Evolutionary conservation across 345 rosid species (phyloP), one percentile per base, ranked within the genome.

Genomic region (Brassica incana): DNA sequence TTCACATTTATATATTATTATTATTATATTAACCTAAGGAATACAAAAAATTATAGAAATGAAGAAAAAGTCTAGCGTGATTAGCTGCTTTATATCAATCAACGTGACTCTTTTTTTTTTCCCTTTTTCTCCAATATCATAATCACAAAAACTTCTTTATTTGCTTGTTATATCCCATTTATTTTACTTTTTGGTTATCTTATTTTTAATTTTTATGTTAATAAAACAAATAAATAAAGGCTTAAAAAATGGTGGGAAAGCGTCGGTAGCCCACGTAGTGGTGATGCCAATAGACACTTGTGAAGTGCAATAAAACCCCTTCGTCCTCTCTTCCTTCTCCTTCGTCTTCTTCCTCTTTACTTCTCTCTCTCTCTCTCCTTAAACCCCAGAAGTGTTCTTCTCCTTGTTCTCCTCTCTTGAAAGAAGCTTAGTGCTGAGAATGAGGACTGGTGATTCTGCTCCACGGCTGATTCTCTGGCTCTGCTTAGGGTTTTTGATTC

Each of bases 231-330:
- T 65, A 20, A 80, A 81, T 33, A 71, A 65, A 75, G 32, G 77
- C 54, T 6, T 35, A 9, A 40, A 50, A 76, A 71, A 43, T 45
- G 77, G 77, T 76, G 84, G 80, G 80, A 76, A 76, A 76, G 73
- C 81, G 81, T 77, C 81, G 83, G 85, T 72, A 77, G 84, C 76
- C 80, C 85, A 85, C 84, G 87, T 77, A 67, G 78, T 78, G 84
- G 58, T 82, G 82, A 80, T 68, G 82, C 78, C 61, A 27, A 50
- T 65, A 56, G 84, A 80, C 87, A 83, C 85, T 35, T 82, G 89
- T 83, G 82, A 64, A 78, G 48, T 71, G 83, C 73, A 71, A 80
- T 80, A 75, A 76, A 80, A 80, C 6, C 75, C 72, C 71, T 73
- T 67, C 80, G 65, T 76, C 76, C 63, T 36, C 70, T 72, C 66